Base-by-base conservation (phyloP, 202 grass and related monocot genomes). In the Setaria italica region DNA sequence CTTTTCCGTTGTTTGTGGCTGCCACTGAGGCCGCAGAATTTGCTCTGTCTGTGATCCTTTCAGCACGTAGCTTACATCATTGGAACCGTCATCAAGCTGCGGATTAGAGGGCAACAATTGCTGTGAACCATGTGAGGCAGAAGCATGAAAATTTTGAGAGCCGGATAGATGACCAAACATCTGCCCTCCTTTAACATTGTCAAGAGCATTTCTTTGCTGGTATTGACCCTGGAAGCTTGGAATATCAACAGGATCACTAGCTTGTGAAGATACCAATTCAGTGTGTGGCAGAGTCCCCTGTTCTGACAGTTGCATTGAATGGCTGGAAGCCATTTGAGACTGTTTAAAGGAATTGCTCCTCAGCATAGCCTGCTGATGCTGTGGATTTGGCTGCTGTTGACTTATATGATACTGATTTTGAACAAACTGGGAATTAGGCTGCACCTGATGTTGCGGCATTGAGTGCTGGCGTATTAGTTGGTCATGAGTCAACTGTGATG, bases 151-250 rank as follows among this genome's bases (percentile, higher is more conserved):
- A 78, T 89, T 85, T 84, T 94, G 90, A 80, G 97, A 88, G 59
- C 80, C 82, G 82, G 87, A 78, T 46, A 94, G 81, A 62, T 92
- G 85, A 64, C 85, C 80, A 78, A 94, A 79, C 48, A 94, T 72
- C 74, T 91, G 94, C 34, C 80, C 94, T 80, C 74, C 89, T 85
- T 99, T 99, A 79, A 64, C 89, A 85, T 90, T 88, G 87, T 76
- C 82, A 63, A 90, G 76, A 82, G 83, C 68, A 84, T 66, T 89
- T 87, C 83, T 90, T 78, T 92, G 93, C 81, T 85, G 88, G 81
- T 72, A 97, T 78, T 94, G 97, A 86, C 81, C 85, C 87, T 85
- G 94, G 66, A 92, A 91, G 77, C 92, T 92, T 89, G 68, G 77
- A 89, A 82, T 62, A 37, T 89, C 68, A 60, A 74, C 73, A 76